These are phyloP conservation scores for Triadica sebifera DNA, from an alignment of 345 rosid species.

Conservation along the genomic window DNA sequence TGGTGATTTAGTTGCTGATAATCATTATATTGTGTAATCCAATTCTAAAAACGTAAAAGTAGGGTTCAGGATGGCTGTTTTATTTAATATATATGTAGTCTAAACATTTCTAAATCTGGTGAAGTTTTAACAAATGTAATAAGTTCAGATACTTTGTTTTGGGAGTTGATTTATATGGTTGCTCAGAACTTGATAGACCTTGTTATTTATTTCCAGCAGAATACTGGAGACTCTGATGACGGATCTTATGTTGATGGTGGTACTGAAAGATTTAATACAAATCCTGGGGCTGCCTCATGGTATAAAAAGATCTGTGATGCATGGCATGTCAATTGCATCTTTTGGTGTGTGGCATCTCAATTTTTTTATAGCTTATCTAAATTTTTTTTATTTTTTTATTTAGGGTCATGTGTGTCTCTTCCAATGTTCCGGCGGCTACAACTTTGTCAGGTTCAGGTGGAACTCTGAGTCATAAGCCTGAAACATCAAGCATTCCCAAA, in stretches of 20 bases:
- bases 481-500: constrained; percentile 14
- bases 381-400: constrained; percentile 14
- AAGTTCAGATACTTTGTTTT: neutral
- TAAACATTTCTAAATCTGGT: neutral
- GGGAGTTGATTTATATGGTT: neutral
- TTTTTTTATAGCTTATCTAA: constrained; percentile 14
- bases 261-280: constrained; percentile 14
- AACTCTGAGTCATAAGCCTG: constrained; percentile 15
- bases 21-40: too few species aligned
- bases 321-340: neutral
- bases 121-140: neutral
- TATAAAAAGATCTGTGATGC: constrained; percentile 12
- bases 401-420: constrained; percentile 38
- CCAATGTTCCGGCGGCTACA: constrained; percentile 22
- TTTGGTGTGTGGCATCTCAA: neutral
- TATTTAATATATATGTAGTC: too few species aligned
- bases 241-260: constrained; percentile 13
- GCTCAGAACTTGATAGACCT: constrained; percentile 1
- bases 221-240: constrained; percentile 4
- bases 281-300: constrained; percentile 31
- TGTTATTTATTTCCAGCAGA: constrained; percentile 12
- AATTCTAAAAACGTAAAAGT: too few species aligned
- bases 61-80: too few species aligned
- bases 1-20: constrained; percentile 1
- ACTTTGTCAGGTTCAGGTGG: constrained; percentile 23